Evolutionary conservation across 2,329 filamentous ascomycete species (phyloP).

Genomic region (Tolypocladium tundrense): DNA sequence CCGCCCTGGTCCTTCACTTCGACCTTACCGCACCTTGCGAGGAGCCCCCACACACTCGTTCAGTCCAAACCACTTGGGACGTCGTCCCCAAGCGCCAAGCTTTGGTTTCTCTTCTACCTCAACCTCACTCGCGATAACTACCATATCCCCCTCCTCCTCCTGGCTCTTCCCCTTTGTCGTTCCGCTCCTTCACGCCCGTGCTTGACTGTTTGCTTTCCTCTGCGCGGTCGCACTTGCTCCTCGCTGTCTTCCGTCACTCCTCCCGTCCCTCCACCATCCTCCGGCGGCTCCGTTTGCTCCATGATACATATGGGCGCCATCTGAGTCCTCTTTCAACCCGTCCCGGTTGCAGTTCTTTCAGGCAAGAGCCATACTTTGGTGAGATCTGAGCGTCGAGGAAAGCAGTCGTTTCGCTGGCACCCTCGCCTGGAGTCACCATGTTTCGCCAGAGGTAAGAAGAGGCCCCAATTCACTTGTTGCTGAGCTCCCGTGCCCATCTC

Average conservation of each 20-base stretch:
- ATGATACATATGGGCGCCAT: background rate
- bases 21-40: background rate
- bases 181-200: background rate
- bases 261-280: background rate
- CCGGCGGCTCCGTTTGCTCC: background rate
- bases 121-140: background rate
- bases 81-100: background rate
- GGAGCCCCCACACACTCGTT: background rate
- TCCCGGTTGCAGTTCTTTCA: background rate
- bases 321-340: background rate
- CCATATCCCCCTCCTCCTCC: background rate
- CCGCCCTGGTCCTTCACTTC: background rate
- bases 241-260: background rate
- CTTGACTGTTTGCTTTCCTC: background rate
- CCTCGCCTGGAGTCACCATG: conserved; percentile 4
- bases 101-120: background rate
- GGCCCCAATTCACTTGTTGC: background rate
- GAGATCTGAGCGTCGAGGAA: background rate
- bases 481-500: background rate
- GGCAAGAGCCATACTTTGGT: background rate
- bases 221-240: background rate
- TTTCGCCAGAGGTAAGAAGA: conserved; percentile 9
- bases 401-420: background rate
- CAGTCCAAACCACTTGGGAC: background rate
- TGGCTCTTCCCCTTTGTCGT: background rate